Evolutionary conservation across 441 rosid species (phyloP).

Genomic region (Biscutella laevigata): DNA sequence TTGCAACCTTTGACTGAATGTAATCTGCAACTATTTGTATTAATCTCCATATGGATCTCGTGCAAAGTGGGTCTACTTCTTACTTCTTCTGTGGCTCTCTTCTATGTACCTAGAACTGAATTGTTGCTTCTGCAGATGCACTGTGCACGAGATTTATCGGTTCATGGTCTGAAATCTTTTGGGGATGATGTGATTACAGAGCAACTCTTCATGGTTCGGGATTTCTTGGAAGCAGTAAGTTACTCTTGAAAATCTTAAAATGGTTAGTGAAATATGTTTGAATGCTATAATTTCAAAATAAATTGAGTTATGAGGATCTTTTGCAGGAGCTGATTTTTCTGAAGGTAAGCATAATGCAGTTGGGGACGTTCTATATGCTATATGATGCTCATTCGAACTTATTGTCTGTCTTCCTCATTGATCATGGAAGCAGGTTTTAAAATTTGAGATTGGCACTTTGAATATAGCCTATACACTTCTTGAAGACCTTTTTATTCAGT

Average conservation of each 20-base stretch:
- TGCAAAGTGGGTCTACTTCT: conserved; percentile 43
- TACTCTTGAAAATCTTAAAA: neutral
- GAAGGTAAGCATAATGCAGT: conserved; percentile 37
- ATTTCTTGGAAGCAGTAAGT: conserved; percentile 71
- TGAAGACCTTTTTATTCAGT: conserved; percentile 47
- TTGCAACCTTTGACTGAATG: conserved; percentile 51
- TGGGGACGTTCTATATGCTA: neutral
- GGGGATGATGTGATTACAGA: conserved; percentile 46
- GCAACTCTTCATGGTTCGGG: conserved; percentile 55
- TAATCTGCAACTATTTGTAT: conserved; percentile 65
- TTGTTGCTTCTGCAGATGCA: conserved; percentile 43
- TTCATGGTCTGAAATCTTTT: conserved; percentile 43
- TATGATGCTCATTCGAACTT: conserved; percentile 3
- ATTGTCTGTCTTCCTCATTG: conserved; percentile 2
- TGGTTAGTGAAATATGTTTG: neutral
- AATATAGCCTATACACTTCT: conserved; percentile 47
- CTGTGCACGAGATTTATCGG: conserved; percentile 39
- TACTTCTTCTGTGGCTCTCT: neutral
- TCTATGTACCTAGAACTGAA: neutral
- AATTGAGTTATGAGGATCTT: conserved; percentile 11
- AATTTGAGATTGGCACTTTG: conserved; percentile 61
- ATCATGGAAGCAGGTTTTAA: conserved; percentile 36
- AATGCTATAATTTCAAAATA: neutral
- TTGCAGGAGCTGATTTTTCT: conserved; percentile 60
- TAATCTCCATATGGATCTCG: conserved; percentile 63